A percentile compares a stretch with the other conserved stretches of the same genome.
Evolutionary conservation across 768 basidiomycete genomes (phyloP).

Genomic region (Hygrocybe punicea): DNA sequence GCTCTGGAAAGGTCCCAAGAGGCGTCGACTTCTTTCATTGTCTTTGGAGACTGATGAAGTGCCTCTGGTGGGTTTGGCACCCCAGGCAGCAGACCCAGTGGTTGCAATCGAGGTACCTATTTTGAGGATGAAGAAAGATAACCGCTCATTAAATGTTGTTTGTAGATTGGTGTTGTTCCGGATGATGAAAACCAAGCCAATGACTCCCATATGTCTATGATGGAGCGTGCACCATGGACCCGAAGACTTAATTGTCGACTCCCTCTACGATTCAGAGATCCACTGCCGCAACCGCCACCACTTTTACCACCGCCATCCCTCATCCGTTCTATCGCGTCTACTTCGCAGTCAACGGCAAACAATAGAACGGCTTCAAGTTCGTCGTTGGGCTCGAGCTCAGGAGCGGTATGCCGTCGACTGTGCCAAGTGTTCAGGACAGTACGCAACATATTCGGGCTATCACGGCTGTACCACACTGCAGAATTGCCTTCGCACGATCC

Average conservation of each 20-base stretch:
- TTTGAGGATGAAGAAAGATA: not conserved
- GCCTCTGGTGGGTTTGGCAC: not conserved
- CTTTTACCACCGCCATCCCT: not conserved
- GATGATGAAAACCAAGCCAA: not conserved
- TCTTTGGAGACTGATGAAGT: too few species aligned
- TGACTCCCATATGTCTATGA: not conserved
- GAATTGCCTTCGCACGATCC: not conserved
- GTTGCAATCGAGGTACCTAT: too few species aligned
- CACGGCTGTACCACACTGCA: not conserved
- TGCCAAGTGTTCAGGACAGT: not conserved
- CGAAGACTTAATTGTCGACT: not conserved
- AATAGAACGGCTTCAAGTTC: not conserved
- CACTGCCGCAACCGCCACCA: not conserved
- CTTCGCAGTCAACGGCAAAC: not conserved
- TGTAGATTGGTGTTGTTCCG: not conserved
- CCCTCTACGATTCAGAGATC: not conserved
- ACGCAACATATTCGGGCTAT: constrained; percentile 1
- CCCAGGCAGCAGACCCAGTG: not conserved
- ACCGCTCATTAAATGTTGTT: not conserved
- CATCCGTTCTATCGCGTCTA: not conserved
- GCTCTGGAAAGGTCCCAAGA: too few species aligned
- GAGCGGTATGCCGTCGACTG: not conserved
- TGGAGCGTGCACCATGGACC: not conserved
- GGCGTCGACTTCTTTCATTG: too few species aligned
- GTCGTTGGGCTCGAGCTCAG: not conserved